These are phyloP conservation scores for Pulveroboletus sp. DNA, from an alignment of 1,284 basidiomycete species.

Conservation along the genomic window DNA sequence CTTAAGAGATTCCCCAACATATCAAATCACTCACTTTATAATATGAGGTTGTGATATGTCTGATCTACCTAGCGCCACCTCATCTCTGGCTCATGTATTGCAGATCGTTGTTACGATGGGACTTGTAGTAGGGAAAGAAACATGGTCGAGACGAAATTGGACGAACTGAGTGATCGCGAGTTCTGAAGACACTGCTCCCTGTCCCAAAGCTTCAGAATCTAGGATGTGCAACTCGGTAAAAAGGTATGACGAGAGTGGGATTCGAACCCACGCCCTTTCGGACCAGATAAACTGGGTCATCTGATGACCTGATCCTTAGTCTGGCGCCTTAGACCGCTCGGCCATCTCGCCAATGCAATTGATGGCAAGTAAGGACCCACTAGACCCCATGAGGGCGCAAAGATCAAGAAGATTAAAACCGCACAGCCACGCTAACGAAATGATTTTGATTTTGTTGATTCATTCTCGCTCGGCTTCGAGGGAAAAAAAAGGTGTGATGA, in stretches of 20 bases:
- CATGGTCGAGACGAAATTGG: too few relatives aligned
- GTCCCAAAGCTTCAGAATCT: too few relatives aligned
- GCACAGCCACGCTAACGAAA: too few relatives aligned
- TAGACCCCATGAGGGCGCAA: too few relatives aligned
- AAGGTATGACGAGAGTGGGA: conserved; percentile 54
- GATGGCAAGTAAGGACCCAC: too few relatives aligned
- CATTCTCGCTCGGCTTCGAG: too few relatives aligned
- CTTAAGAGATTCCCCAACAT: background rate
- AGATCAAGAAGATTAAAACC: too few relatives aligned
- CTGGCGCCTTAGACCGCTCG: conserved; percentile 70
- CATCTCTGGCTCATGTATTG: background rate
- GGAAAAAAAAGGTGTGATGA: conserved; percentile 35
- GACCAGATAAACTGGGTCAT: conserved; percentile 49
- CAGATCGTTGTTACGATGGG: background rate
- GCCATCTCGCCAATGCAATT: conserved; percentile 19
- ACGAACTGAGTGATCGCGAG: too few relatives aligned
- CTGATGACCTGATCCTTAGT: conserved; percentile 51
- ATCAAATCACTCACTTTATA: background rate
- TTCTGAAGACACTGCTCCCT: too few relatives aligned
- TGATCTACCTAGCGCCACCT: background rate
- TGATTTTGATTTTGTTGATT: too few relatives aligned
- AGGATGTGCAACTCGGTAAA: background rate
- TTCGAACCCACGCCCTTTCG: conserved; percentile 70
- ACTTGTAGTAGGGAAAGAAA: background rate
- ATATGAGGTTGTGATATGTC: background rate